Conservation (phyloP, 371 early-diverging fungal genomes). For the Batrachochytrium dendrobatidis region DNA sequence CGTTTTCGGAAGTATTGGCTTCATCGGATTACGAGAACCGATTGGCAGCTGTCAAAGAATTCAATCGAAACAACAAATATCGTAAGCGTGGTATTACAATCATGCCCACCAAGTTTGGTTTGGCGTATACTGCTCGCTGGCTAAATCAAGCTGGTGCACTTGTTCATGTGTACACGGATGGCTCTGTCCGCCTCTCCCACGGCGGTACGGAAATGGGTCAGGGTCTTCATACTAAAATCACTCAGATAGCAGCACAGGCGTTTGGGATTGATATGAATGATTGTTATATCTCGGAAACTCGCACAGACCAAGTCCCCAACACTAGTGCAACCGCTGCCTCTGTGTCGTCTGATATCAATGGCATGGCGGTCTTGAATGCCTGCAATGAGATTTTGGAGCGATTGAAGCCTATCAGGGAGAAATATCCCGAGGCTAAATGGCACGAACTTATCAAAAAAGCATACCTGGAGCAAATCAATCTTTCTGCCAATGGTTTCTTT, state of each 20-base stretch:
- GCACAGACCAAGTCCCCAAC: constrained; percentile 65
- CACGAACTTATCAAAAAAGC: constrained; percentile 49
- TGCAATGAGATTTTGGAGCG: constrained; percentile 58
- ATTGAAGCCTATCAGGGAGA: constrained; percentile 54
- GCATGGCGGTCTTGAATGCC: constrained; percentile 64
- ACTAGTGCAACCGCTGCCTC: constrained; percentile 67
- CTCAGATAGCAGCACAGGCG: constrained; percentile 62
- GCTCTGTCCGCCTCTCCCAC: constrained; percentile 64
- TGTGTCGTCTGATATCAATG: constrained; percentile 60
- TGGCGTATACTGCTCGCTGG: constrained; percentile 55
- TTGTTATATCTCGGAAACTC: constrained; percentile 64
- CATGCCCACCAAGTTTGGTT: constrained; percentile 70
- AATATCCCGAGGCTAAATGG: constrained; percentile 39
- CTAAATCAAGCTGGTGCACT: constrained; percentile 73
- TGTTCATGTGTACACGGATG: constrained; percentile 74
- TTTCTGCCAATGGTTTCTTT: constrained; percentile 70
- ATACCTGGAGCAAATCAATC: constrained; percentile 62
- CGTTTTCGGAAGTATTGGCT: constrained; percentile 51
- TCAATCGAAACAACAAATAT: constrained; percentile 54
- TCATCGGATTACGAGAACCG: constrained; percentile 29
- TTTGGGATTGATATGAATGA: constrained; percentile 51
- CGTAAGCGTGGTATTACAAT: constrained; percentile 63
- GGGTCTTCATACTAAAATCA: constrained; percentile 64
- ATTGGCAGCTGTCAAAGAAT: constrained; percentile 44
- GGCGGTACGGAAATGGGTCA: constrained; percentile 84